Evolutionary conservation across 164 flowering plant species (phyloP).

Genomic region (Nymphaea thermarum): DNA sequence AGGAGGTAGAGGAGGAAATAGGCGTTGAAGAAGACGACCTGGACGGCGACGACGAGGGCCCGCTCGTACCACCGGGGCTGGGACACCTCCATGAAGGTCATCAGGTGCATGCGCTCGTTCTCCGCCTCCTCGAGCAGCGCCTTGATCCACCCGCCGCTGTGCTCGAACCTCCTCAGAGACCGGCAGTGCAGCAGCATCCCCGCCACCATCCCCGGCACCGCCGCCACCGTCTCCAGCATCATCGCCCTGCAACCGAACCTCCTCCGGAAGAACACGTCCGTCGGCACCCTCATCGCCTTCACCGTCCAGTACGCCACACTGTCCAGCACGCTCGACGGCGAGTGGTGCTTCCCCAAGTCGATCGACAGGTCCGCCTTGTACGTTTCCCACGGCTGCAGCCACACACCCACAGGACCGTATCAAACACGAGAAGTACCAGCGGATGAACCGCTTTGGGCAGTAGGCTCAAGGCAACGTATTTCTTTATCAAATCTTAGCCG

Average conservation of each 20-base stretch:
- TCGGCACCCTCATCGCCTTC: conserved; percentile 52
- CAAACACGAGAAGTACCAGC: neutral
- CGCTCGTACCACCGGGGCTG: conserved; percentile 68
- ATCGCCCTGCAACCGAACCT: conserved; percentile 68
- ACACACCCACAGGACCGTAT: neutral
- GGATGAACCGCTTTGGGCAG: neutral
- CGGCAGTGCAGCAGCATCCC: conserved; percentile 62
- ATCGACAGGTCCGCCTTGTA: conserved; percentile 53
- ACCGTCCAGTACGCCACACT: conserved; percentile 76
- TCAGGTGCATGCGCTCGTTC: conserved; percentile 73
- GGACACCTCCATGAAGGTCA: conserved; percentile 77
- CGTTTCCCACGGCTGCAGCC: conserved; percentile 79
- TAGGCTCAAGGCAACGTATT: neutral
- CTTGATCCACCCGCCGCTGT: conserved; percentile 74
- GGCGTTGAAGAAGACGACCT: conserved; percentile 68
- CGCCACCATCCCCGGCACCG: conserved; percentile 80
- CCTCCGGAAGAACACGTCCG: conserved; percentile 80
- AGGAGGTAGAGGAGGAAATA: conserved; percentile 44
- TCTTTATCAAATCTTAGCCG: neutral
- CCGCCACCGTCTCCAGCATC: conserved; percentile 82
- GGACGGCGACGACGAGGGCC: conserved; percentile 50
- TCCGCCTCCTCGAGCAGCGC: conserved; percentile 68
- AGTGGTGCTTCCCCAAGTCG: conserved; percentile 77
- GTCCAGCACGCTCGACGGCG: conserved; percentile 48
- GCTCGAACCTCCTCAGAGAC: conserved; percentile 56